Percentiles rank a stretch among this genome's conserved stretches.
phyloP scores from a whole-genome alignment of 805 yeast species.

The Maudiozyma bulderi region DNA sequence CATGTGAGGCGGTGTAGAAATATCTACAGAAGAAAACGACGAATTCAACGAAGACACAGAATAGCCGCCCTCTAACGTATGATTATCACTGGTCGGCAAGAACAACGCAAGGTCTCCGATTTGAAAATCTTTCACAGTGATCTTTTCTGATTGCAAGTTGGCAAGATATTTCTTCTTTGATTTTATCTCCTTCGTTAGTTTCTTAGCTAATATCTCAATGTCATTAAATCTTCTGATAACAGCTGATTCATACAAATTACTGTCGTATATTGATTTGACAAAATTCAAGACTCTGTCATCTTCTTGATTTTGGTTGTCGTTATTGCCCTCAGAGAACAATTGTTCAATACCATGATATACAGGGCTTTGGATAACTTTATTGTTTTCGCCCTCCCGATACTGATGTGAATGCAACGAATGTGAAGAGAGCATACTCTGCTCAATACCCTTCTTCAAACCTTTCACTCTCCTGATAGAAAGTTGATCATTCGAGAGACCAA shows the following conservation, averaged over 20 bases:
- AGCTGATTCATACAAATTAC: conserved; percentile 30
- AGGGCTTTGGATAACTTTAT: conserved; percentile 41
- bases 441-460: conserved; percentile 50
- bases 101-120: conserved; percentile 74
- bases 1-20: conserved; percentile 25
- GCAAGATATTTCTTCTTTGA: conserved; percentile 23
- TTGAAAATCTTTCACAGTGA: conserved; percentile 59
- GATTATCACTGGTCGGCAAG: conserved; percentile 54
- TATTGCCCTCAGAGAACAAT: not conserved
- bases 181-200: conserved; percentile 53
- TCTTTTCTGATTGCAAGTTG: conserved; percentile 33
- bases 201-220: conserved; percentile 83
- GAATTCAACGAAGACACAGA: conserved; percentile 24
- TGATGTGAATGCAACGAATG: conserved; percentile 9
- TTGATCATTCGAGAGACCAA: conserved; percentile 7
- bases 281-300: not conserved
- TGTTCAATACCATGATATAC: conserved; percentile 25
- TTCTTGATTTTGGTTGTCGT: not conserved
- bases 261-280: conserved; percentile 21
- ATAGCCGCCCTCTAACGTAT: conserved; percentile 4
- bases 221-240: conserved; percentile 74
- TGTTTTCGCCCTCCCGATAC: not conserved
- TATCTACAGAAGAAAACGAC: conserved; percentile 28
- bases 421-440: conserved; percentile 27
- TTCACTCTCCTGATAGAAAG: conserved; percentile 64